Evolutionary conservation across 1,284 basidiomycete genomes (phyloP).

Genomic region (Boletellus dicymbophilus): DNA sequence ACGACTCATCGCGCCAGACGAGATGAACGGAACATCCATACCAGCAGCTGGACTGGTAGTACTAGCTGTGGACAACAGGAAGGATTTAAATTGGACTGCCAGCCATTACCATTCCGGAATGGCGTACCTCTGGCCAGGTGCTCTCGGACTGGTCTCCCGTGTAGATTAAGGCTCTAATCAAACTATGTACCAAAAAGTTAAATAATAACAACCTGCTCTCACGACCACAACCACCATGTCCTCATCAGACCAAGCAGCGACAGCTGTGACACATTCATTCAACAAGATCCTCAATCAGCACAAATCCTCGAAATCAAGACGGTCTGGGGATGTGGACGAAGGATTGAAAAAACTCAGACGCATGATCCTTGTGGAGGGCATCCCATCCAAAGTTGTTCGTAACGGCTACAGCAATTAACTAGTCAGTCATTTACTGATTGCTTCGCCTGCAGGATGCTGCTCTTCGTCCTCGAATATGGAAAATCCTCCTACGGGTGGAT

Average conservation of each 20-base stretch:
- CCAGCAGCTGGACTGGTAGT: background rate
- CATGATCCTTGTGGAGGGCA: slow-evolving; percentile 86
- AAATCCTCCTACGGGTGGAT: slow-evolving; percentile 83
- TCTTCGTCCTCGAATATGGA: slow-evolving; percentile 86
- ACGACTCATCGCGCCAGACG: slow-evolving; percentile 73
- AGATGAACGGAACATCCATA: slow-evolving; percentile 75
- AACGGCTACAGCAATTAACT: background rate
- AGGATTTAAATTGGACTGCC: background rate
- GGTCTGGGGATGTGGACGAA: slow-evolving; percentile 73
- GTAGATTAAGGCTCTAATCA: too few relatives aligned
- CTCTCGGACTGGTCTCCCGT: slow-evolving; percentile 7
- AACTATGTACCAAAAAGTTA: too few relatives aligned
- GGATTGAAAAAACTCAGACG: slow-evolving; percentile 79
- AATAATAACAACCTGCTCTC: background rate
- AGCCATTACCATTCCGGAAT: too few relatives aligned
- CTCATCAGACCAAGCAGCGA: slow-evolving; percentile 28
- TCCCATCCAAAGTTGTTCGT: slow-evolving; percentile 68
- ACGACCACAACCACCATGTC: slow-evolving; percentile 24
- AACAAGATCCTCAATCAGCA: slow-evolving; percentile 75
- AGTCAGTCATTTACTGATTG: slow-evolving; percentile 2
- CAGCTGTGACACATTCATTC: slow-evolving; percentile 66
- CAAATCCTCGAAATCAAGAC: slow-evolving; percentile 63
- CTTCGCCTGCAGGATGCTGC: slow-evolving; percentile 59
- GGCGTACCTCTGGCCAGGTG: slow-evolving; percentile 19
- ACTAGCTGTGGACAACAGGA: background rate